Base-by-base conservation (phyloP, 768 basidiomycete genomes). In the Termitomyces sp. region DNA sequence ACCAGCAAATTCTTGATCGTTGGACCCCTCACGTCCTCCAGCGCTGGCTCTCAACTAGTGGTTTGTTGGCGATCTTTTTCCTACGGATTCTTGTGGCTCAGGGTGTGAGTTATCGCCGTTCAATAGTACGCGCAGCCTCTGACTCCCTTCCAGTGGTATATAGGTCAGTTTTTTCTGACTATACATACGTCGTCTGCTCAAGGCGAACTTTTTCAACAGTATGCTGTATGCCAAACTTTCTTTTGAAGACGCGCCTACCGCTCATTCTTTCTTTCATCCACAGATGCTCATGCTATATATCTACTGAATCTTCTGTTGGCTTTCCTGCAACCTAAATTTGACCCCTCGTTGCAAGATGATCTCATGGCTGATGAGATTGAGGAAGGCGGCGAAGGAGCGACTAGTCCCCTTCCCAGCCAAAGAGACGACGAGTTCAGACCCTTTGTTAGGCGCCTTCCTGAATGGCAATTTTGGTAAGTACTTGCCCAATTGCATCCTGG, bases 281-380 rank as follows among this genome's bases (percentile, higher is more conserved):
- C 60, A 91, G 90, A 96, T 69, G 95, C 91, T 18, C 88, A 91
- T 65, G 95, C 93, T 33, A 98, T 97, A 65, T 98, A 98, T 75
- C 85, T 96, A 62, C 82, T 98, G 60, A 97, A 99, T 76, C 85
- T 99, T 55, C 86, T 99, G 56, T 83, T 99, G 64, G 96, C 97
- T 2, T 99, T 99, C 80, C 80, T 99, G 18, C 95, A 98, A 78
- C 97, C 97, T 36, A 92, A 89, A 71, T 98, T 99, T 71, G 97
- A 99, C 73, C 96, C 97, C 0, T 96, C 95, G 2, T 77, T 98
- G 34, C 90, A 95, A 63, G 93, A 93, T 48, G 97, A 99, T 71
- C 78, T 98, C 13, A 80, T 93, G 62, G 97, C 94, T 2, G 91
- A 95, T 64, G 95, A 98, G 68, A 89, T 97, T 20, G 97, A 99